phyloP scores from a whole-genome alignment of 257 asterid genomes.

The Solanum stenotomum region DNA sequence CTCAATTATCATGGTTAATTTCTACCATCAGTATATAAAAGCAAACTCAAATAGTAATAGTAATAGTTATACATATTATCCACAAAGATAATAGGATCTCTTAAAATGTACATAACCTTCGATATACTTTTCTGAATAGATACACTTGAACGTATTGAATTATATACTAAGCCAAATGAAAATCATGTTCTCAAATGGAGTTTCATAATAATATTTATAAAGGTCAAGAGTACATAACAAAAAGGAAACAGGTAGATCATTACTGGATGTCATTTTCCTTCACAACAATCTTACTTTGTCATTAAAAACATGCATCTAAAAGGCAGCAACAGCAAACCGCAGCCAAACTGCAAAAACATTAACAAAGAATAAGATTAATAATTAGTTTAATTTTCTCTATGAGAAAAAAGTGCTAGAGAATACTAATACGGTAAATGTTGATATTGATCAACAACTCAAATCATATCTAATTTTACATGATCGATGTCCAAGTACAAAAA shows the following conservation, averaged over 20 bases:
- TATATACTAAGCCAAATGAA: not conserved
- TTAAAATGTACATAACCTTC: not conserved
- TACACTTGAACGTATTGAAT: not conserved
- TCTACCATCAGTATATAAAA: not conserved
- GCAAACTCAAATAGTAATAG: not conserved
- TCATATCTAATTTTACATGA: not conserved
- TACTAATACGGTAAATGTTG: not conserved
- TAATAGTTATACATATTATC: not conserved
- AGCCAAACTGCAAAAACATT: slow-evolving; percentile 24
- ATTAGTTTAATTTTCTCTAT: not conserved
- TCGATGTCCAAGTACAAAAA: not conserved
- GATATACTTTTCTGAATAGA: not conserved
- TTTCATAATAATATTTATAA: not conserved
- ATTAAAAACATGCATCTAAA: slow-evolving; percentile 26
- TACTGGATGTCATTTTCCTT: not conserved
- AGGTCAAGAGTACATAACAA: not conserved
- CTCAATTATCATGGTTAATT: not conserved
- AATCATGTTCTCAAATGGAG: not conserved
- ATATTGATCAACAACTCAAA: not conserved
- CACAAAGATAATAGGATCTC: not conserved
- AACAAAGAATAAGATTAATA: not conserved
- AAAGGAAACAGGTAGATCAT: not conserved
- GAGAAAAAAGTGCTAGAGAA: not conserved
- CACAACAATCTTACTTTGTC: not conserved
- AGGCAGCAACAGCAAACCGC: slow-evolving; percentile 34